phyloP scores from a whole-genome alignment of 2,329 filamentous ascomycete species.

The Hymenoscyphus repandus region DNA sequence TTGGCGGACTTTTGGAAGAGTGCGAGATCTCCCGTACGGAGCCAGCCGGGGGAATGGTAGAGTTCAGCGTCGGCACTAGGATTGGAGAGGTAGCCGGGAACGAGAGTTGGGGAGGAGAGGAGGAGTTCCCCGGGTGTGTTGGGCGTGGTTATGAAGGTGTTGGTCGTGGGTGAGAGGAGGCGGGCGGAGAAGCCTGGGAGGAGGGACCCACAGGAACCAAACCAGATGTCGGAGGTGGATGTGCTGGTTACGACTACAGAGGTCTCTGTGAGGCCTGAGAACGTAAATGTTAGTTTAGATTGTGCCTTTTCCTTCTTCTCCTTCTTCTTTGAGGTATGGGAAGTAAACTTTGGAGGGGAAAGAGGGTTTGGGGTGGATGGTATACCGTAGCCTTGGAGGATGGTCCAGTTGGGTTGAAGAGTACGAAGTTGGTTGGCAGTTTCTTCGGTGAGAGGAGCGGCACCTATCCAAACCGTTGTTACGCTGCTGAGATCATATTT shows the following conservation, averaged over 20 bases:
- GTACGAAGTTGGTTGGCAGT: slow-evolving; percentile 50
- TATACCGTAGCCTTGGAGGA: slow-evolving; percentile 65
- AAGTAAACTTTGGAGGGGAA: too few species aligned
- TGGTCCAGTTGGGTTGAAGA: slow-evolving; percentile 53
- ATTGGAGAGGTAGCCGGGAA: slow-evolving; percentile 16
- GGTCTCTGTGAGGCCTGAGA: not conserved
- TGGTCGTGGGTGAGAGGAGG: not conserved
- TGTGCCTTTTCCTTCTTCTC: too few species aligned
- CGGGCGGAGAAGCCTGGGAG: not conserved
- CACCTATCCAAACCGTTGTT: slow-evolving; percentile 52
- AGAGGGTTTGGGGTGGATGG: too few species aligned
- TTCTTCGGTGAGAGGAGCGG: slow-evolving; percentile 52
- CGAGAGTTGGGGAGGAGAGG: slow-evolving; percentile 14
- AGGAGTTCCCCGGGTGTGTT: not conserved
- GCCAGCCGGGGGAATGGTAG: slow-evolving; percentile 12
- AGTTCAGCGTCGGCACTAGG: slow-evolving; percentile 7
- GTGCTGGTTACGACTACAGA: not conserved
- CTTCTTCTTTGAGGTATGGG: too few species aligned
- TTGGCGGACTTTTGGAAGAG: slow-evolving; percentile 8
- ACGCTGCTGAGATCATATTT: slow-evolving; percentile 54
- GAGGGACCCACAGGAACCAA: not conserved
- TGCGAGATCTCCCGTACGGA: slow-evolving; percentile 19
- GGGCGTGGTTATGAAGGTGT: not conserved
- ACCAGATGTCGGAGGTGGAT: not conserved
- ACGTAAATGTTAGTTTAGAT: not conserved